These are phyloP conservation scores for Spirogloea muscicola DNA, from an alignment of 139 green algal genomes.

Conservation along the genomic window DNA sequence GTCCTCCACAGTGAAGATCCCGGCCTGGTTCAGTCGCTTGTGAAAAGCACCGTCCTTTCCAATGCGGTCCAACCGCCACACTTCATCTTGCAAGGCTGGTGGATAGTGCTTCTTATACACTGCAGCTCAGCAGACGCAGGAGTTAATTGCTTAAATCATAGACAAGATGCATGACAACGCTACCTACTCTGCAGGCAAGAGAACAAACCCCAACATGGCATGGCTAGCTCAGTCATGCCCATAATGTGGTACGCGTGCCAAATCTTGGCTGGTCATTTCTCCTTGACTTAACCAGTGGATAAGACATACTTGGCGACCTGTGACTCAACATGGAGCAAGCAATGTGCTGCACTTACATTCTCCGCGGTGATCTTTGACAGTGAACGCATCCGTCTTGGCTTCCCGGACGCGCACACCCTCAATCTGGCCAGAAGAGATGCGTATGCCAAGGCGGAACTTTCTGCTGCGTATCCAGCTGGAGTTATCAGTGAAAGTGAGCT, in stretches of 20 bases:
- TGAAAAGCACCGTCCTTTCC: constrained; percentile 46
- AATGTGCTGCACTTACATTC: constrained; percentile 36
- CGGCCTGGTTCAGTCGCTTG: constrained; percentile 29
- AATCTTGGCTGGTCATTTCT: too few relatives aligned
- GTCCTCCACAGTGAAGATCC: constrained; percentile 42
- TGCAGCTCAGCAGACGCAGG: constrained; percentile 4
- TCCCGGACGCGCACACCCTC: constrained; percentile 21
- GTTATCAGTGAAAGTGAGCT: constrained; percentile 43
- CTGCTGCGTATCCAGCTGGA: constrained; percentile 42
- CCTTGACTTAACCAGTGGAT: too few relatives aligned
- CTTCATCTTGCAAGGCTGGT: constrained; percentile 40
- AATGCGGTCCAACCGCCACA: constrained; percentile 45
- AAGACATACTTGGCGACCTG: too few relatives aligned
- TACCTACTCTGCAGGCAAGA: too few relatives aligned
- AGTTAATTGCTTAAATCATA: too few relatives aligned
- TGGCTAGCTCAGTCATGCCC: too few relatives aligned
- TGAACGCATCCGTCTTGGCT: constrained; percentile 42
- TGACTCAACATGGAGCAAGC: too few relatives aligned
- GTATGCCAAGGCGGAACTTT: constrained; percentile 40
- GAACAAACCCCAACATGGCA: too few relatives aligned
- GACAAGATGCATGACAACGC: not conserved
- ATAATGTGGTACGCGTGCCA: too few relatives aligned
- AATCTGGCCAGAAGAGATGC: not conserved
- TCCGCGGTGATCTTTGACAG: constrained; percentile 42
- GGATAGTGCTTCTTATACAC: constrained; percentile 52